Base-by-base conservation (phyloP, 352 stramenopile genomes). In the Phytophthora brassicae region DNA sequence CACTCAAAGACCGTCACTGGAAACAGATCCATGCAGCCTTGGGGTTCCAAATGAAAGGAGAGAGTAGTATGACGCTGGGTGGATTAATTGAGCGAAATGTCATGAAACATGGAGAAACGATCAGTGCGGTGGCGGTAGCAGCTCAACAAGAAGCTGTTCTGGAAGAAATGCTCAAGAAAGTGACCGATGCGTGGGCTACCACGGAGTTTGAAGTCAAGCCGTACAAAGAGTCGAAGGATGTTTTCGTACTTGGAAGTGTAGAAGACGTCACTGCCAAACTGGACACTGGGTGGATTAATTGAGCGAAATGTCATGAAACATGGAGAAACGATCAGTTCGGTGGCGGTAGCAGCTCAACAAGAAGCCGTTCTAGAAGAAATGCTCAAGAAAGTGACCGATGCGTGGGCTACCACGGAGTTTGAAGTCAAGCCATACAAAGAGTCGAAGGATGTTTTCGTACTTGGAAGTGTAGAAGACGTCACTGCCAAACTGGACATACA, bases 151-250 rank as follows among this genome's bases (percentile, higher is more conserved):
- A 98, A 66, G 64, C 75, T 0, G 89, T 98, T 1, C 73, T 98
- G 0, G 93, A 98, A 56, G 90, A 94, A 57, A 97, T 97, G 90
- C 85, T 98, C 22, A 84, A 86, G 23, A 98, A 98, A 65, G 89
- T 98, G n/a, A 92, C 77, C 0, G 74, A 86, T n/a, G 84, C 76
- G 6, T 98, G 93, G 93, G 75, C 89, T 1, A 85, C 72, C 5
- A 92, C 84, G 4, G 89, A 98, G 64, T 96, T 98, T 43, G 89
- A 97, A 36, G 89, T 98, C 11, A 97, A 97, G 39, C 66, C 64
- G 2, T n/a, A n/a, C n/a, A n/a, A n/a, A n/a, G n/a, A n/a, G n/a
- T n/a, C n/a, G n/a, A n/a, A n/a, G n/a, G n/a, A n/a, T n/a, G n/a
- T n/a, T n/a, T n/a, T n/a, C n/a, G n/a, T n/a, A n/a, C n/a, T n/a